phyloP scores from a whole-genome alignment of 1,284 basidiomycete genomes.

The Boletus coffeatus region DNA sequence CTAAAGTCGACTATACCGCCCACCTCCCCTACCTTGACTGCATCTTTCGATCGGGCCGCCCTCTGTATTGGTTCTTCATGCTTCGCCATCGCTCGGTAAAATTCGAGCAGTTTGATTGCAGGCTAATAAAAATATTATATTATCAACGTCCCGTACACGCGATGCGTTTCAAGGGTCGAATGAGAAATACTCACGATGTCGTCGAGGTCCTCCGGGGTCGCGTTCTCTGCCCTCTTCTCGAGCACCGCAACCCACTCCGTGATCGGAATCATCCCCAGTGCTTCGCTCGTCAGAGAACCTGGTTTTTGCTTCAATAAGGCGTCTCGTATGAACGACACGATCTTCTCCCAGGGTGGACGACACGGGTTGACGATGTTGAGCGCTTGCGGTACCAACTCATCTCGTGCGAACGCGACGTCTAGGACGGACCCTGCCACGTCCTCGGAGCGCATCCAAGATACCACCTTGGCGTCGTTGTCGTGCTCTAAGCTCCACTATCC shows the following conservation, averaged over 20 bases:
- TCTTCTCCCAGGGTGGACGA: slow-evolving; percentile 10
- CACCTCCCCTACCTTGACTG: slow-evolving; percentile 3
- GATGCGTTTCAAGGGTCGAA: neutral
- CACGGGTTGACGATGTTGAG: slow-evolving; percentile 23
- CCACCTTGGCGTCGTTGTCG: slow-evolving; percentile 7
- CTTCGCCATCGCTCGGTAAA: slow-evolving; percentile 8
- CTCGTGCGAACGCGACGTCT: slow-evolving; percentile 18
- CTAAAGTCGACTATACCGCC: slow-evolving; percentile 8
- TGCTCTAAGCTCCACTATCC: no score
- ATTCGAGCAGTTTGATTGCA: slow-evolving; percentile 25
- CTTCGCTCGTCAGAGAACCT: neutral
- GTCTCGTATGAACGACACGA: slow-evolving; percentile 15
- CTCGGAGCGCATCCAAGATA: slow-evolving; percentile 23
- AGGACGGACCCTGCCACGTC: slow-evolving; percentile 18
- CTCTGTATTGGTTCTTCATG: neutral
- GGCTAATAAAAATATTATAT: slow-evolving; percentile 13
- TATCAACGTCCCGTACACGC: neutral
- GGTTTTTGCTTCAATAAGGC: slow-evolving; percentile 6
- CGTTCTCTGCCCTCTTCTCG: slow-evolving; percentile 12
- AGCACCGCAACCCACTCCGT: slow-evolving; percentile 18
- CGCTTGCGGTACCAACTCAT: slow-evolving; percentile 1
- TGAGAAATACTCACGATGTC: slow-evolving; percentile 13
- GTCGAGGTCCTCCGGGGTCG: slow-evolving; percentile 7
- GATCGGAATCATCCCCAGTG: slow-evolving; percentile 13
- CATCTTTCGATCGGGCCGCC: neutral